Percentiles rank a stretch among this genome's conserved stretches.
phyloP scores from a whole-genome alignment of 176 grass and related monocot species.

The Juncus effusus region DNA sequence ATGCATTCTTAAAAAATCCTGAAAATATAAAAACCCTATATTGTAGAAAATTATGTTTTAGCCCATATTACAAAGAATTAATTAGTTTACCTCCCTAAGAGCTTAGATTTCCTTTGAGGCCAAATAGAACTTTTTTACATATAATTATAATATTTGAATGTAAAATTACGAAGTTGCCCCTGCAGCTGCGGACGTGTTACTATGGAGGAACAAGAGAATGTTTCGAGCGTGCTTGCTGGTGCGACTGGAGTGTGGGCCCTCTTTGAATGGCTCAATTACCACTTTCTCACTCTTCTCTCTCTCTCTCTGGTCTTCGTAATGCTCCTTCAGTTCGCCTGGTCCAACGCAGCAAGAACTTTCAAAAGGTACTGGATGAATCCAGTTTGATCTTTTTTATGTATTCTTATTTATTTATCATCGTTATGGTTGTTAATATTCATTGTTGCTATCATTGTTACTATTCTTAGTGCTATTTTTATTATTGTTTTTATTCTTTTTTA shows the following conservation, averaged over 20 bases:
- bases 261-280: constrained; percentile 90
- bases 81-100: too few species aligned
- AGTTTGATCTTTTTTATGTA: too few species aligned
- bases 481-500: constrained; percentile 10
- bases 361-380: constrained; percentile 41
- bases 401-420: too few species aligned
- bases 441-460: too few species aligned
- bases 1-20: too few species aligned
- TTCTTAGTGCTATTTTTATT: not conserved
- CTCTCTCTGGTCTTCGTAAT: constrained; percentile 66
- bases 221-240: constrained; percentile 61
- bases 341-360: constrained; percentile 51
- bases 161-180: constrained; percentile 17
- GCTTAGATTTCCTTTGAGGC: too few species aligned
- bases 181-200: constrained; percentile 88
- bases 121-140: too few species aligned
- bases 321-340: constrained; percentile 67
- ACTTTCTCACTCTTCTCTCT: constrained; percentile 72
- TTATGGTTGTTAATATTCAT: too few species aligned
- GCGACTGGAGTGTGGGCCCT: constrained; percentile 72
- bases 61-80: too few species aligned
- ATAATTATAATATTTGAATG: not conserved
- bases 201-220: constrained; percentile 96
- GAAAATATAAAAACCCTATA: too few species aligned
- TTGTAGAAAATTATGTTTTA: too few species aligned